Evolutionary conservation across 2,329 filamentous ascomycete species (phyloP).

Genomic region (Alternaria sp.): DNA sequence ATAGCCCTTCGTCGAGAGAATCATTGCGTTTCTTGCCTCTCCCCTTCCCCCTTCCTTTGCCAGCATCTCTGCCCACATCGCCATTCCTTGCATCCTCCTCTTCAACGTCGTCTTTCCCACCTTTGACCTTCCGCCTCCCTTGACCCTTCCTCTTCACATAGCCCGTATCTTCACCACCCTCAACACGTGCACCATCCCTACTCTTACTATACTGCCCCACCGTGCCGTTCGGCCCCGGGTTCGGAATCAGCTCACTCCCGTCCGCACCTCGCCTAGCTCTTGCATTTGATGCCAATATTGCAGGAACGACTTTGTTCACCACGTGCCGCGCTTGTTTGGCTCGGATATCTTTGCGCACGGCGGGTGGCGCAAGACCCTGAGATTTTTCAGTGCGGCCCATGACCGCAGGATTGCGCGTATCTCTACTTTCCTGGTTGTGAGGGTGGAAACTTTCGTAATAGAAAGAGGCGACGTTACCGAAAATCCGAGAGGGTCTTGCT

Average conservation of each 20-base stretch:
- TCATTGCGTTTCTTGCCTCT: slow-evolving; percentile 13
- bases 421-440: not conserved
- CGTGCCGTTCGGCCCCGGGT: slow-evolving; percentile 38
- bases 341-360: slow-evolving; percentile 48
- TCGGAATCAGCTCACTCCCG: slow-evolving; percentile 56
- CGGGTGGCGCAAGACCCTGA: slow-evolving; percentile 46
- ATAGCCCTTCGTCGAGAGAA: slow-evolving; percentile 16
- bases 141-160: slow-evolving; percentile 46
- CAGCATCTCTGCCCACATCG: slow-evolving; percentile 9
- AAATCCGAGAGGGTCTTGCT: not conserved
- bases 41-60: slow-evolving; percentile 16
- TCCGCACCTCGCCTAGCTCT: slow-evolving; percentile 63
- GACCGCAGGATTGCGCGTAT: not conserved
- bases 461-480: not conserved
- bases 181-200: not conserved
- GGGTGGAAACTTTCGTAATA: not conserved
- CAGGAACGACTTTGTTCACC: slow-evolving; percentile 65
- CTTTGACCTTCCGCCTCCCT: slow-evolving; percentile 37
- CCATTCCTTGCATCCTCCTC: slow-evolving; percentile 6
- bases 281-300: slow-evolving; percentile 59
- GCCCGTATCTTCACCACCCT: slow-evolving; percentile 14
- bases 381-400: slow-evolving; percentile 49
- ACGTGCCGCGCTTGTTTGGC: slow-evolving; percentile 64
- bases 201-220: not conserved
- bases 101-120: not conserved